Evolutionary conservation across 2,329 filamentous ascomycete genomes (phyloP).

Genomic region (Ophiognomonia clavigignenti-juglandacearum): DNA sequence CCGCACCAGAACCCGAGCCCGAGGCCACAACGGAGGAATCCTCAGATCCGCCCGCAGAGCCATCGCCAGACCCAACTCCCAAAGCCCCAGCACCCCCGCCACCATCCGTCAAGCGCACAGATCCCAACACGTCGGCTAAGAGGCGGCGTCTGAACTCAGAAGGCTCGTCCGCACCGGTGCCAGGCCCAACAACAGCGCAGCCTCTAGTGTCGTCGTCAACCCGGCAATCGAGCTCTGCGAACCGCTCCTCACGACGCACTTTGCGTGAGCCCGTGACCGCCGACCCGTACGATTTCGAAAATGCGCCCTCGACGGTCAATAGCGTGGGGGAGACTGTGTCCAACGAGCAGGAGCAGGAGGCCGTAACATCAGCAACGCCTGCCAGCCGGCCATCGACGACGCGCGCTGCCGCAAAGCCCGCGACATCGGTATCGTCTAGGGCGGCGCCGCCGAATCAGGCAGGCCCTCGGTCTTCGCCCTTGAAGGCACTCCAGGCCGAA

Average conservation of each 20-base stretch:
- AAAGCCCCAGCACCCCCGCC: constrained; percentile 16
- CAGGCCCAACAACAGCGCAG: background rate
- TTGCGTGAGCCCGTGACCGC: constrained; percentile 17
- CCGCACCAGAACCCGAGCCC: constrained; percentile 14
- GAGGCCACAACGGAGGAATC: constrained; percentile 14
- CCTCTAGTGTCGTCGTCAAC: no score
- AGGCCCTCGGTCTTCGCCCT: constrained; percentile 5
- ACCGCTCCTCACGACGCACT: constrained; percentile 15
- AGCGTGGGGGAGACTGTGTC: no score
- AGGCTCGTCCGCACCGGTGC: constrained; percentile 15
- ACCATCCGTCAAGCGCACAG: constrained; percentile 31
- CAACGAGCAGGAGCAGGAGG: no score
- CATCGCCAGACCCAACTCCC: constrained; percentile 2
- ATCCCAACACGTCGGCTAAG: constrained; percentile 45
- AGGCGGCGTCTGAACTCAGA: constrained; percentile 31
- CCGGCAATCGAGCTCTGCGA: constrained; percentile 3
- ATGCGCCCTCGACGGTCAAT: constrained; percentile 26
- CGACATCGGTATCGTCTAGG: background rate
- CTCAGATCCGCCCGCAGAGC: constrained; percentile 1
- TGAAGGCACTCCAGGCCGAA: constrained; percentile 23
- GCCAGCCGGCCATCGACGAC: constrained; percentile 18
- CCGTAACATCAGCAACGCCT: constrained; percentile 10
- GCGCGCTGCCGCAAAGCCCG: constrained; percentile 3
- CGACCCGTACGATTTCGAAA: constrained; percentile 26
- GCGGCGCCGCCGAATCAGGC: background rate